Conservation (phyloP, 768 basidiomycete species). For the Suillus decipiens region DNA sequence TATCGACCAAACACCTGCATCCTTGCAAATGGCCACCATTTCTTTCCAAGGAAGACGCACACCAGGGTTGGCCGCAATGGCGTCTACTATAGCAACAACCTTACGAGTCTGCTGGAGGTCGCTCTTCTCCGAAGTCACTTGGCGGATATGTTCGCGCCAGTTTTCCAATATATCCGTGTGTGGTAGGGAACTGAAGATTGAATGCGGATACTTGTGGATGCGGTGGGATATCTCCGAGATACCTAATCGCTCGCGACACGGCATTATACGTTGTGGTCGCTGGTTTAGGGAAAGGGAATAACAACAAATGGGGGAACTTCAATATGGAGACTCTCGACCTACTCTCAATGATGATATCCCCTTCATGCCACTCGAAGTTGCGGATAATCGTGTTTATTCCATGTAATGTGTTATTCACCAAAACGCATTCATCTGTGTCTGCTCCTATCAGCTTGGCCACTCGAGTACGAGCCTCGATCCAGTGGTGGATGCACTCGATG, state of each 20-base stretch:
- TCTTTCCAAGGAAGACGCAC: constrained; percentile 69
- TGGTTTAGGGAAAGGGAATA: constrained; percentile 22
- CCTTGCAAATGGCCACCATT: constrained; percentile 62
- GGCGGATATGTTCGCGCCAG: constrained; percentile 43
- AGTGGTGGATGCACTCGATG: constrained; percentile 34
- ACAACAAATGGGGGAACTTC: background rate
- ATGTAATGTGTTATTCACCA: constrained; percentile 36
- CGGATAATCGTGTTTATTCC: constrained; percentile 62
- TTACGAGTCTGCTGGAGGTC: constrained; percentile 36
- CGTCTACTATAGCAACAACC: constrained; percentile 71
- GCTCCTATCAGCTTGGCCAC: constrained; percentile 54
- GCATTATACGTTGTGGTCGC: constrained; percentile 62
- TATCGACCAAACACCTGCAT: constrained; percentile 64
- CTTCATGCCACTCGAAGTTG: constrained; percentile 67
- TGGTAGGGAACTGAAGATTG: constrained; percentile 54
- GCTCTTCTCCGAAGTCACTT: constrained; percentile 26
- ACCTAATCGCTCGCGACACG: constrained; percentile 50
- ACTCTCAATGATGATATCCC: constrained; percentile 69
- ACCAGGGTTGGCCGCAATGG: constrained; percentile 64
- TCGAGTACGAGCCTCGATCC: constrained; percentile 43
- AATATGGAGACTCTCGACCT: constrained; percentile 24
- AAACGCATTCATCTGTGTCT: constrained; percentile 57
- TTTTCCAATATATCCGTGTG: constrained; percentile 53
- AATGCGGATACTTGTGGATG: constrained; percentile 54
- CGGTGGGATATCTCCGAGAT: constrained; percentile 56